Evolutionary conservation across 2,329 filamentous ascomycete genomes (phyloP).

Genomic region (Dothiorella sarmentorum): DNA sequence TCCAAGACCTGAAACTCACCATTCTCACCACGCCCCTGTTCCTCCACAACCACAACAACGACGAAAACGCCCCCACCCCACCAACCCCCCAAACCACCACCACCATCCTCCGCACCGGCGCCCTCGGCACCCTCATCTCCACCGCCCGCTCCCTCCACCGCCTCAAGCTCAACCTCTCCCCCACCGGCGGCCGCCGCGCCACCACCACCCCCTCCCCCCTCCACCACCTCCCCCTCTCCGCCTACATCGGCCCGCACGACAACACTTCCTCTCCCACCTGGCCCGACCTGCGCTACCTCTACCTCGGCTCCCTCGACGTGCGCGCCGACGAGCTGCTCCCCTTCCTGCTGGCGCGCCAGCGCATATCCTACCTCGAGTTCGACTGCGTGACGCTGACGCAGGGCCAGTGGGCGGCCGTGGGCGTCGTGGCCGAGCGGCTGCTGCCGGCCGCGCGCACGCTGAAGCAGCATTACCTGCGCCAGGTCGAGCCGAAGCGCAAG

Average conservation of each 20-base stretch:
- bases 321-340: background rate
- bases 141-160: background rate
- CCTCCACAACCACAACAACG: background rate
- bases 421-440: background rate
- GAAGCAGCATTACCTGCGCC: background rate
- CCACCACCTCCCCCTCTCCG: background rate
- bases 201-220: too few species aligned
- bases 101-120: background rate
- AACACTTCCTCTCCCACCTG: background rate
- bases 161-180: slow-evolving; percentile 4
- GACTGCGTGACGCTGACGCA: background rate
- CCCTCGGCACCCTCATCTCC: background rate
- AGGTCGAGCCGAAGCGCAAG: background rate
- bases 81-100: background rate
- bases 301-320: background rate
- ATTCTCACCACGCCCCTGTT: background rate
- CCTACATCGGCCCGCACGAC: background rate
- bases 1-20: background rate
- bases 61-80: background rate
- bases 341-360: background rate
- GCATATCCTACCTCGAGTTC: background rate
- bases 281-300: background rate
- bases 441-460: background rate
- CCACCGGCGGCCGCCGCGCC: background rate
- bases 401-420: background rate